Base-by-base conservation (phyloP, 768 basidiomycete genomes). In the Russula griseocarnosa region DNA sequence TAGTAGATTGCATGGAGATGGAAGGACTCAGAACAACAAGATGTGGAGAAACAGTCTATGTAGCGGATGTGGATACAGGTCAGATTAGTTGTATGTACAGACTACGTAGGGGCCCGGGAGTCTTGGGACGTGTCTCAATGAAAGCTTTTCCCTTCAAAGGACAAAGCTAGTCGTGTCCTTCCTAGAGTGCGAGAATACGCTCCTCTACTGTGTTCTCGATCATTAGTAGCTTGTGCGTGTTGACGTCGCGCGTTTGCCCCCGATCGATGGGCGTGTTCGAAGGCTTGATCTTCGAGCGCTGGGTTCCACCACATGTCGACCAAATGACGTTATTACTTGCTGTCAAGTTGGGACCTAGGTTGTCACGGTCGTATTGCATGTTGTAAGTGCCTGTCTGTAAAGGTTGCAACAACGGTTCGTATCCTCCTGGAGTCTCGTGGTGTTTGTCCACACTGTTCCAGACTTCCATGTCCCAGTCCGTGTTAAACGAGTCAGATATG, bases 231-330 rank as follows among this genome's bases (percentile, higher is more conserved):
- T 94, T 94, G 79, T 85, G 91, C 66, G 94, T 95, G 70, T 88
- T 84, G 46, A 97, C 95, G 65, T 88, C 83, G 30, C 87, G 84
- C 54, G 79, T 88, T 76, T 98, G 95, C 9, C 96, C 96, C 94
- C 62, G 91, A 86, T 58, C 92, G 87, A 79, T 95, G 93, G 7
- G 90, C 86, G 56, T 92, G 86, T 72, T 94, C 94, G 70, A 94
- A 96, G 0, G 94, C 94, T 76, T 98, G 95, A 66, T 96, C 93
- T 83, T 92, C 90, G 5, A 92, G 79, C 0, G 90, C 92, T 11
- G 92, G 91, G 73, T 93, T 90, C 93, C 95, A 98, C 94, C 95
- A 98, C 64, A 94, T 76, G 73, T 97, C 96, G 61, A 93, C 83
- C 3, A 98, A 68, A 98, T 89, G 44, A 98, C 94, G 67, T 96